A percentile compares a stretch with the other conserved stretches of the same genome.
Conservation (phyloP, 768 basidiomycete species). For the Pleurotus tuoliensis region DNA sequence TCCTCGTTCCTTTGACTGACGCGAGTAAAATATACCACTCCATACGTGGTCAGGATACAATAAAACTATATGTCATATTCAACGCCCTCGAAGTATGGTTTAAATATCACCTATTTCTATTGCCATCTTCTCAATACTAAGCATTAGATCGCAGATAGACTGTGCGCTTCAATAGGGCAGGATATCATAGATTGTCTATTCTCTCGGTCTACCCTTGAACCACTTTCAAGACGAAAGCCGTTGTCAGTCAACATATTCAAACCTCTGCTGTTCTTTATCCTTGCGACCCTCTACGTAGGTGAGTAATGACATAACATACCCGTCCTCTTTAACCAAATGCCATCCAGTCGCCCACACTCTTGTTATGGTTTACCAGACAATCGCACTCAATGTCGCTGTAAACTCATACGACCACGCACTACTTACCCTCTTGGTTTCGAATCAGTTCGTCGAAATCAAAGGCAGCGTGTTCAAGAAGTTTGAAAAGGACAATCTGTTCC, state of each 20-base stretch:
- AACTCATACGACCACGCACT: conserved; percentile 98
- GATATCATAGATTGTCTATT: conserved; percentile 96
- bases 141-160: conserved; percentile 83
- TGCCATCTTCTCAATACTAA: background rate
- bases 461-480: conserved; percentile 99
- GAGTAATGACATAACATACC: conserved; percentile 18
- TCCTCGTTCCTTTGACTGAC: conserved; percentile 83
- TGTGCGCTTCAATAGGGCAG: conserved; percentile 96
- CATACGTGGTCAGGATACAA: conserved; percentile 96
- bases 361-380: conserved; percentile 95
- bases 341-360: conserved; percentile 76
- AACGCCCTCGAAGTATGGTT: conserved; percentile 89
- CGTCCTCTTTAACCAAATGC: background rate
- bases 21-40: conserved; percentile 98
- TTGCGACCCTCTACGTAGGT: conserved; percentile 86
- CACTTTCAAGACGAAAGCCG: conserved; percentile 57
- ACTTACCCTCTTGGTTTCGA: conserved; percentile 89
- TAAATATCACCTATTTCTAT: background rate
- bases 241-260: conserved; percentile 66
- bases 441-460: conserved; percentile 99
- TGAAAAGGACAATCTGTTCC: conserved; percentile 97
- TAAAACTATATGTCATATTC: conserved; percentile 98
- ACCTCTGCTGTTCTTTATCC: conserved; percentile 78
- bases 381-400: conserved; percentile 93
- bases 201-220: conserved; percentile 84